These are phyloP conservation scores for Eucalyptus caleyi DNA, from an alignment of 345 rosid genomes.

Conservation along the genomic window DNA sequence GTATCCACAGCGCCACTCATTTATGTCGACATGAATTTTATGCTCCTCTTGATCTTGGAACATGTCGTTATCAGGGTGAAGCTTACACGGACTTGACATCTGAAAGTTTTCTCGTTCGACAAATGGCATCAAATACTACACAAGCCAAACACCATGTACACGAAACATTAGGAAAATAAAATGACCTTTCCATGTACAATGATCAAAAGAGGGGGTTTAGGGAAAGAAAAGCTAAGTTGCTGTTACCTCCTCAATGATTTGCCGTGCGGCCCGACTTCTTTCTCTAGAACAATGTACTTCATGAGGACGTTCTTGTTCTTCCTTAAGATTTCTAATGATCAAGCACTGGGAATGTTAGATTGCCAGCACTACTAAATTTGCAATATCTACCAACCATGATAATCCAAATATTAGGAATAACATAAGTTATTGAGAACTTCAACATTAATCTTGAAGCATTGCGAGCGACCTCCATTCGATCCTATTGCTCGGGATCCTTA, in stretches of 20 bases:
- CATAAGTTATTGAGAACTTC: not conserved
- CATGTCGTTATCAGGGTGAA: constrained; percentile 72
- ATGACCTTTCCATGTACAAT: not conserved
- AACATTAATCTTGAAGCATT: not conserved
- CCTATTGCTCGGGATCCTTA: not conserved
- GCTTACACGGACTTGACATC: constrained; percentile 55
- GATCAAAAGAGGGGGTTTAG: not conserved
- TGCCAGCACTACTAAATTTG: not conserved
- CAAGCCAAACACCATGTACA: not conserved
- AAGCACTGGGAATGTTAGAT: not conserved
- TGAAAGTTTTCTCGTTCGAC: constrained; percentile 56
- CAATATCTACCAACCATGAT: not conserved
- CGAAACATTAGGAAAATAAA: not conserved
- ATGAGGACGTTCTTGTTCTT: constrained; percentile 13
- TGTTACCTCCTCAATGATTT: constrained; percentile 62
- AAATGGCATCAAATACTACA: constrained; percentile 84
- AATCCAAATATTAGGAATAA: not conserved
- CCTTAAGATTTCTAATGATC: constrained; percentile 16
- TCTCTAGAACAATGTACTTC: constrained; percentile 91
- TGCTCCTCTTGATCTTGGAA: constrained; percentile 88
- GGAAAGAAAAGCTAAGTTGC: not conserved
- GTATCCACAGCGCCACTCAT: constrained; percentile 89
- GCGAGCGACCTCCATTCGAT: not conserved
- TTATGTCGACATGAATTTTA: constrained; percentile 62
- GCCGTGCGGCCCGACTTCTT: constrained; percentile 85